Conservation (phyloP, 1,284 basidiomycete genomes). For the Lentinula novae-zelandiae region DNA sequence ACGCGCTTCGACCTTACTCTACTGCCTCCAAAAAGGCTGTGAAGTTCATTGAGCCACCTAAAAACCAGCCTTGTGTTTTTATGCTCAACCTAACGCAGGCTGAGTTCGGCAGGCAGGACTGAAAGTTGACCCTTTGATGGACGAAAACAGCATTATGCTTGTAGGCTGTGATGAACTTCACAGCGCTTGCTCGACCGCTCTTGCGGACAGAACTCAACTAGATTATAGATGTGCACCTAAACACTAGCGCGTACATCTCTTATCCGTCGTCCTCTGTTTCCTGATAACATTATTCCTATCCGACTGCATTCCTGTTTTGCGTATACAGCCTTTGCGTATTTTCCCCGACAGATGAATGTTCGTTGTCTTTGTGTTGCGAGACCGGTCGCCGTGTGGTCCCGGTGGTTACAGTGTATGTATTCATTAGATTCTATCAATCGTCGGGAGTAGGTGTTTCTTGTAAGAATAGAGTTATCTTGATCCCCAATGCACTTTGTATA, state of each 20-base stretch:
- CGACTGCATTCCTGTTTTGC: neutral
- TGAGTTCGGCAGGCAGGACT: conserved; percentile 73
- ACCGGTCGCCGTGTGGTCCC: neutral
- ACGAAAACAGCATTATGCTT: neutral
- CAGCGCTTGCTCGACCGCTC: neutral
- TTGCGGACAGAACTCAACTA: neutral
- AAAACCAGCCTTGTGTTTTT: conserved; percentile 64
- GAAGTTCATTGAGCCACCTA: conserved; percentile 75
- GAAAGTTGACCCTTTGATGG: conserved; percentile 1
- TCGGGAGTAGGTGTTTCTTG: neutral
- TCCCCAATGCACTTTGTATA: neutral
- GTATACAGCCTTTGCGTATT: neutral
- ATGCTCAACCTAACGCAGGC: conserved; percentile 76
- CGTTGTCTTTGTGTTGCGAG: neutral
- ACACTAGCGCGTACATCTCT: neutral
- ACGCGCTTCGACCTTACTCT: conserved; percentile 29
- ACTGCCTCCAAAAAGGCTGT: conserved; percentile 30
- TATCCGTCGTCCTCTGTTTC: neutral
- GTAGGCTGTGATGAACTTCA: neutral
- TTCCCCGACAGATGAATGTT: neutral
- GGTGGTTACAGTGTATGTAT: neutral
- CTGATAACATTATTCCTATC: conserved; percentile 3
- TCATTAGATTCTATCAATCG: neutral
- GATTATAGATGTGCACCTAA: neutral
- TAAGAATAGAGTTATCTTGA: neutral